Conservation (phyloP, 2,329 filamentous ascomycete genomes). For the Colletotrichum zoysiae region DNA sequence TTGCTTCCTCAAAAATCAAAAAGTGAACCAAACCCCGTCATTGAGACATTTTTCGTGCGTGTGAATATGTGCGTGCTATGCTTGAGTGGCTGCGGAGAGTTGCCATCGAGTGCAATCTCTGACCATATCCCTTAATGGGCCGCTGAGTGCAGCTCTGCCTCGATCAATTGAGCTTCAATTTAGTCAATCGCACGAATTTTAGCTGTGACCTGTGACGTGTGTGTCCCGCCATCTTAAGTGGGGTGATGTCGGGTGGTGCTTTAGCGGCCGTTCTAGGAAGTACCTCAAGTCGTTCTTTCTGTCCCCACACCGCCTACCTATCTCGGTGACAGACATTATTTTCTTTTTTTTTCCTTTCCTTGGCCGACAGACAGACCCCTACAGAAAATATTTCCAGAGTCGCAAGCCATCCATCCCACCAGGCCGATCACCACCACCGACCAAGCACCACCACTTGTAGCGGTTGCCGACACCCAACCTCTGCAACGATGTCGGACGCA, state of each 20-base stretch:
- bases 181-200: background rate
- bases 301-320: slow-evolving; percentile 25
- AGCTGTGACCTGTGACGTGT: slow-evolving; percentile 20
- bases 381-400: slow-evolving; percentile 43
- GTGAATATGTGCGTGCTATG: background rate
- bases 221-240: slow-evolving; percentile 15
- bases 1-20: slow-evolving; percentile 36
- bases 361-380: slow-evolving; percentile 8
- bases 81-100: too few relatives aligned
- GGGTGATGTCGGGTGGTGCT: background rate
- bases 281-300: background rate
- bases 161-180: background rate
- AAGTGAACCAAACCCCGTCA: slow-evolving; percentile 25
- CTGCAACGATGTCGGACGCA: slow-evolving; percentile 53
- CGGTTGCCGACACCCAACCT: slow-evolving; percentile 13
- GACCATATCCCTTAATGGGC: background rate
- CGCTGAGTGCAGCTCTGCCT: background rate
- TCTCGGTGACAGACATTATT: background rate
- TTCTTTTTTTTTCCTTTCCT: slow-evolving; percentile 25
- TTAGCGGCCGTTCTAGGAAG: background rate
- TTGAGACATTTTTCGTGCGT: too few relatives aligned
- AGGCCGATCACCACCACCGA: slow-evolving; percentile 18
- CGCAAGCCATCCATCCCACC: slow-evolving; percentile 18
- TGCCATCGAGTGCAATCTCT: background rate
- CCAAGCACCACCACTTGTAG: background rate